Percentiles rank a stretch among this genome's conserved stretches.
Conservation (phyloP, 163 green algal species). For the Chlorella variabilis region DNA sequence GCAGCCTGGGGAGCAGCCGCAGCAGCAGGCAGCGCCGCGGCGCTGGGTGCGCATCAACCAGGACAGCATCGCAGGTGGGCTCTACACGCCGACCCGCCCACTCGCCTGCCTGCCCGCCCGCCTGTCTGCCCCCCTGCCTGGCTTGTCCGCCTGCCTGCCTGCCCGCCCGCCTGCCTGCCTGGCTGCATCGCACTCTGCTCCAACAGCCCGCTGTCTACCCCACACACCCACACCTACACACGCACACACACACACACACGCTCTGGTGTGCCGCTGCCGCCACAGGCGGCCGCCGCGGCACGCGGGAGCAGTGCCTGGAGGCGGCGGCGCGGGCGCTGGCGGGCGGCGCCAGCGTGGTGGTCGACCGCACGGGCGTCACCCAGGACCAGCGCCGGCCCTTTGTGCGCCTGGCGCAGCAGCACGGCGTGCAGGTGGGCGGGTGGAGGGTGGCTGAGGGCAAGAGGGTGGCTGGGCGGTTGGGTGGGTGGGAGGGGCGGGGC, state of each 20-base stretch:
- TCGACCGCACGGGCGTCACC: conserved; percentile 55
- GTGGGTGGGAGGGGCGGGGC: too few relatives aligned
- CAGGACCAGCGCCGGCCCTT: conserved; percentile 58
- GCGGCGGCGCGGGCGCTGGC: conserved; percentile 36
- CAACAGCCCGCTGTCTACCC: background rate
- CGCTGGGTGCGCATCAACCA: conserved; percentile 64
- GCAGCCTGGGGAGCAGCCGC: background rate
- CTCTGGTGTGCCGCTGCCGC: too few relatives aligned
- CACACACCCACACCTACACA: too few relatives aligned
- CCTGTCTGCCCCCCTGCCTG: too few relatives aligned
- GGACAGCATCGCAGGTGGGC: conserved; percentile 28
- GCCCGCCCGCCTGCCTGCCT: background rate
- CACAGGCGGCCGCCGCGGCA: conserved; percentile 31
- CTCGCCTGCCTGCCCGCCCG: too few relatives aligned
- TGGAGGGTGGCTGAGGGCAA: background rate
- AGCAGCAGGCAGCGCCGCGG: background rate
- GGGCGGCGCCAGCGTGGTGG: conserved; percentile 19
- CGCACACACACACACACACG: too few relatives aligned
- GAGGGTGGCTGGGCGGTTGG: background rate
- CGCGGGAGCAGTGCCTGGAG: conserved; percentile 53
- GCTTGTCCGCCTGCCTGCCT: too few relatives aligned
- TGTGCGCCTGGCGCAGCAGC: conserved; percentile 42
- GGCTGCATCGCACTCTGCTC: conserved; percentile 39
- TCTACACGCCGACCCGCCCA: too few relatives aligned
- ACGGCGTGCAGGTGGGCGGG: conserved; percentile 4